These are phyloP conservation scores for Rhodotorula diobovata DNA, from an alignment of 768 basidiomycete species.

Conservation along the genomic window DNA sequence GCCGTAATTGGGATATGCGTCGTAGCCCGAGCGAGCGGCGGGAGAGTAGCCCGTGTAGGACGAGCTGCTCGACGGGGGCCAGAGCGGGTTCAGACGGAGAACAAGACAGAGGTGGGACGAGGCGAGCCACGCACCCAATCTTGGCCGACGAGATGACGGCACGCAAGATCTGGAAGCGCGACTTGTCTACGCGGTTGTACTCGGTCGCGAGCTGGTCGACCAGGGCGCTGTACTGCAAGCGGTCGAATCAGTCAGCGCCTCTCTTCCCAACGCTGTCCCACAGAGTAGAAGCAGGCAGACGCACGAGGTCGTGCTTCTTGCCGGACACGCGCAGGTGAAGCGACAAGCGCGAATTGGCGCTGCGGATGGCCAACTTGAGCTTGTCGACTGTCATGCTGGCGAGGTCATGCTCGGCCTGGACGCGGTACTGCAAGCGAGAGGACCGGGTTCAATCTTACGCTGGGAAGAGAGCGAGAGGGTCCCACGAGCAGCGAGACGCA, in stretches of 20 bases:
- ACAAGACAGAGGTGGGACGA: too few relatives aligned
- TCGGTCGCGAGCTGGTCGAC: background rate
- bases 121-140: background rate
- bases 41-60: too few relatives aligned
- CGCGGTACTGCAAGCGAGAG: background rate
- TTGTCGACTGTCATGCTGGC: conserved; percentile 28
- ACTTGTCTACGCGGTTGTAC: background rate
- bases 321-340: conserved; percentile 11
- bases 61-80: too few relatives aligned
- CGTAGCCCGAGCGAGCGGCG: background rate
- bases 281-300: too few relatives aligned
- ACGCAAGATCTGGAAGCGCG: background rate
- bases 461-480: background rate
- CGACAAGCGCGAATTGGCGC: conserved; percentile 13
- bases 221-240: conserved; percentile 6
- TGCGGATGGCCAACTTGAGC: conserved; percentile 24
- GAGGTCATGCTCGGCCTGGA: conserved; percentile 1
- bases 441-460: too few relatives aligned
- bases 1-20: background rate
- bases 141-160: background rate
- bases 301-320: conserved; percentile 29
- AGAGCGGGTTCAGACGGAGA: too few relatives aligned
- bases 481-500: too few relatives aligned
- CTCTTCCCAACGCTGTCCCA: too few relatives aligned
- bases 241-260: too few relatives aligned